Evolutionary conservation across 495 filamentous ascomycete species (phyloP), one percentile per base, ranked within the genome.

Genomic region (Penicillium canescens): DNA sequence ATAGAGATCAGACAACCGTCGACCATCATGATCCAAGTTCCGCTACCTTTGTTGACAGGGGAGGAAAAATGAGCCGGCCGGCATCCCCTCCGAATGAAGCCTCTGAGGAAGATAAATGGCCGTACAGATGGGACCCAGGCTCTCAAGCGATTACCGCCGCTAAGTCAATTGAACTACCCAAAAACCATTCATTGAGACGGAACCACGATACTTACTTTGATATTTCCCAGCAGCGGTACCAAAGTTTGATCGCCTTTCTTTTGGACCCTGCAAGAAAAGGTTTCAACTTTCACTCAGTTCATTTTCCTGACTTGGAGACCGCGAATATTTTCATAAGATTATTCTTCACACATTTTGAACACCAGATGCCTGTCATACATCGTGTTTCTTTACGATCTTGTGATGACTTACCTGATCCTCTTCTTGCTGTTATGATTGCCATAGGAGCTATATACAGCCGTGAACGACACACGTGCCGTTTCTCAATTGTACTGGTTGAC

Each of bases 91-190:
- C 50, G 12, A 53, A 53, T 33, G 50, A 53, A 40, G 50, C 50
- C n/a, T 53, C 50, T 12, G 42, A 53, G 16, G 50, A 53, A 26
- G 50, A 53, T 24, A 43, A 42, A 46, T 53, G 50, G 50, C 50
- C 50, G 14, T 53, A 40, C 16, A 53, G 24, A 16, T 53, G 50
- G 50, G 35, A 53, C n/a, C 50, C 50, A 12, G 50, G 34, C 2
- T 53, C 50, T 31, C 50, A 26, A 28, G 34, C 50, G 10, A 53
- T 53, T 23, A 53, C 50, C 9, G 31, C 50, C 31, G 41, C 41
- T 6, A 53, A 53, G 34, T 33, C 50, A n/a, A 46, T 53, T 33
- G 31, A 53, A 39, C 20, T 53, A 14, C 26, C 31, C 3, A 28
- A 26, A 53, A 31, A 13, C 12, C 50, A 53, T 33, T 21, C 50